Evolutionary conservation across 352 stramenopile species (phyloP).

Genomic region (Pythium monospermum): DNA sequence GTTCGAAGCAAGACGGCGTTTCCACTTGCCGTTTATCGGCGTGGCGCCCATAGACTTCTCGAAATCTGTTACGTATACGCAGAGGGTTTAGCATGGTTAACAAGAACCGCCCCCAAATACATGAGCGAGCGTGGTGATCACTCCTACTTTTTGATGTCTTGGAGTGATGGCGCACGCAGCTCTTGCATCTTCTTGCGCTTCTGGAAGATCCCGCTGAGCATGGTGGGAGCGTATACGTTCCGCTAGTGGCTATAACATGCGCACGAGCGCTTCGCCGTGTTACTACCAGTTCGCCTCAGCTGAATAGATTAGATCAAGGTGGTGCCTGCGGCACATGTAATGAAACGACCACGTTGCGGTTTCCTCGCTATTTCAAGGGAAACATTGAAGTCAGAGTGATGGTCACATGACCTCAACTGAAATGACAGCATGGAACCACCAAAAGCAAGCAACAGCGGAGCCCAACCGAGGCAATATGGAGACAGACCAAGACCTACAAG

Average conservation of each 20-base stretch:
- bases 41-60: constrained; percentile 60
- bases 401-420: not conserved
- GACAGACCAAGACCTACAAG: not conserved
- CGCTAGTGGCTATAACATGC: not conserved
- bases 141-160: constrained; percentile 67
- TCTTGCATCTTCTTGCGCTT: constrained; percentile 80
- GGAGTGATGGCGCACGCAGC: constrained; percentile 60
- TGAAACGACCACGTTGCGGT: constrained; percentile 1
- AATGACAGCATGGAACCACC: not conserved
- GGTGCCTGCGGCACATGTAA: not conserved
- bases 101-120: not conserved
- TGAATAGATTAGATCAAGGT: too few species aligned
- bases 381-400: constrained; percentile 6
- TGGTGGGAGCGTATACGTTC: constrained; percentile 10
- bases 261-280: too few species aligned
- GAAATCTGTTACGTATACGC: constrained; percentile 35
- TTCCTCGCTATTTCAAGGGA: constrained; percentile 4
- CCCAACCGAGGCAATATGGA: not conserved
- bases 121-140: not conserved
- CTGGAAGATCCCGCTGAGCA: constrained; percentile 73
- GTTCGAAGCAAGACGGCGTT: constrained; percentile 64
- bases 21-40: constrained; percentile 54
- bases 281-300: too few species aligned
- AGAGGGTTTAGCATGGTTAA: too few species aligned
- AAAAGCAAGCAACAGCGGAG: not conserved